Percentiles rank a stretch among this genome's conserved stretches.
phyloP scores from a whole-genome alignment of 2,329 filamentous ascomycete species.

The Talaromyces marneffei region DNA sequence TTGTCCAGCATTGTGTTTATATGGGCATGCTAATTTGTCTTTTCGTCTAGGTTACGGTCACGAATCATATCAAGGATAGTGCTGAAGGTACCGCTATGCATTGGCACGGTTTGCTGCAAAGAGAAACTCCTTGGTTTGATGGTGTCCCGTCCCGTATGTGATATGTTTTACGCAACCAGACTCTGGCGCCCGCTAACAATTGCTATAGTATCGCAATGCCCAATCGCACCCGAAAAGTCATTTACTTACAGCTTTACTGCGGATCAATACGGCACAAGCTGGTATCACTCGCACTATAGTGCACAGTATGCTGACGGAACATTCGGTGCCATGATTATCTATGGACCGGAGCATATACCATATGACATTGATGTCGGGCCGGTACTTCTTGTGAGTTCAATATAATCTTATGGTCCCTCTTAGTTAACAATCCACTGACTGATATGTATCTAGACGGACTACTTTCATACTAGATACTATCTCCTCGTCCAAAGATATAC shows the following conservation, averaged over 20 bases:
- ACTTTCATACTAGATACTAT: conserved; percentile 2
- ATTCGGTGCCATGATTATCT: neutral
- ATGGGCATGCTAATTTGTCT: no score
- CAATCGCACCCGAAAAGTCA: conserved; percentile 44
- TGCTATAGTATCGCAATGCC: conserved; percentile 43
- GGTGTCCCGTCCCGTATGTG: conserved; percentile 44
- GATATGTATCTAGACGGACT: neutral
- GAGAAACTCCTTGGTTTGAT: conserved; percentile 31
- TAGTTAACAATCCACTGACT: neutral
- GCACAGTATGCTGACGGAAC: conserved; percentile 31
- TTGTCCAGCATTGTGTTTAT: no score
- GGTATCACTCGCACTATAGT: conserved; percentile 35
- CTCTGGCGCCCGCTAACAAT: no score
- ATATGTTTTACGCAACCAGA: no score
- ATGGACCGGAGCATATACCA: neutral
- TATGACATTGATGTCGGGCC: neutral
- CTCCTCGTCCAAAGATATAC: neutral
- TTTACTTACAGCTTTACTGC: conserved; percentile 53
- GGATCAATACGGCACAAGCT: conserved; percentile 28
- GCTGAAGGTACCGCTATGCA: conserved; percentile 16
- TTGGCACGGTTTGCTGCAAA: conserved; percentile 14
- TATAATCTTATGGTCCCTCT: no score
- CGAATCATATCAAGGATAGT: neutral
- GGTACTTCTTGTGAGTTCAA: no score
- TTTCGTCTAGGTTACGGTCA: no score